These are phyloP conservation scores for Mycena amicta DNA, from an alignment of 768 basidiomycete genomes.

Conservation along the genomic window DNA sequence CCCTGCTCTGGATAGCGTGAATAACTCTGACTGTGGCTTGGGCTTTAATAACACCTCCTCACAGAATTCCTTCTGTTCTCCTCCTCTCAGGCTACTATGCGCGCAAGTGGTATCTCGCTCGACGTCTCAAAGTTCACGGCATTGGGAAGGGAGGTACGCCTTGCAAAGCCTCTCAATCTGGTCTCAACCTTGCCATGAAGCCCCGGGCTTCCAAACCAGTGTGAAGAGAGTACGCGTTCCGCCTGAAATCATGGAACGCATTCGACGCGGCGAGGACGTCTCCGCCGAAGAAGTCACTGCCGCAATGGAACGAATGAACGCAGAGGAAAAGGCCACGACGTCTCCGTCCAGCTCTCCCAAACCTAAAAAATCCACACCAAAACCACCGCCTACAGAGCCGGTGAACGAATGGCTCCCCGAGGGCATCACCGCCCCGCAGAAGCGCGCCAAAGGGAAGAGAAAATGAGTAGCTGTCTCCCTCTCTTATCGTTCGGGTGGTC, in stretches of 20 bases:
- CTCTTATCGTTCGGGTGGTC: not conserved
- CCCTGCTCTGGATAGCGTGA: conserved; percentile 50
- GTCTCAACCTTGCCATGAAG: conserved; percentile 29
- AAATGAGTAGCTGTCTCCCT: conserved; percentile 19
- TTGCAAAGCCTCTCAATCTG: not conserved
- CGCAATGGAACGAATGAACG: conserved; percentile 46
- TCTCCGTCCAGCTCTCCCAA: conserved; percentile 5
- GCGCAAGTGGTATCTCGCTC: conserved; percentile 53
- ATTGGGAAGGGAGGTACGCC: conserved; percentile 59
- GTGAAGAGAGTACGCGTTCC: conserved; percentile 53
- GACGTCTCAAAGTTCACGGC: conserved; percentile 47
- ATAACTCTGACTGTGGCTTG: conserved; percentile 16
- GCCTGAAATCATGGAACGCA: conserved; percentile 56
- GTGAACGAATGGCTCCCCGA: conserved; percentile 58
- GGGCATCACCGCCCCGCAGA: conserved; percentile 45
- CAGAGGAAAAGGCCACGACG: conserved; percentile 26
- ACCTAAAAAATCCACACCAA: conserved; percentile 6
- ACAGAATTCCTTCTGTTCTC: conserved; percentile 47
- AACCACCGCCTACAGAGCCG: conserved; percentile 22
- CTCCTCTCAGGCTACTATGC: conserved; percentile 48
- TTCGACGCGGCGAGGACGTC: conserved; percentile 54
- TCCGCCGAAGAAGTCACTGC: conserved; percentile 54
- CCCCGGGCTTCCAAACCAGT: conserved; percentile 58
- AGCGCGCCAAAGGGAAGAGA: conserved; percentile 41
- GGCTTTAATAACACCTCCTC: conserved; percentile 3